Base-by-base conservation (phyloP, 257 asterid genomes). In the Solanum dulcamara region DNA sequence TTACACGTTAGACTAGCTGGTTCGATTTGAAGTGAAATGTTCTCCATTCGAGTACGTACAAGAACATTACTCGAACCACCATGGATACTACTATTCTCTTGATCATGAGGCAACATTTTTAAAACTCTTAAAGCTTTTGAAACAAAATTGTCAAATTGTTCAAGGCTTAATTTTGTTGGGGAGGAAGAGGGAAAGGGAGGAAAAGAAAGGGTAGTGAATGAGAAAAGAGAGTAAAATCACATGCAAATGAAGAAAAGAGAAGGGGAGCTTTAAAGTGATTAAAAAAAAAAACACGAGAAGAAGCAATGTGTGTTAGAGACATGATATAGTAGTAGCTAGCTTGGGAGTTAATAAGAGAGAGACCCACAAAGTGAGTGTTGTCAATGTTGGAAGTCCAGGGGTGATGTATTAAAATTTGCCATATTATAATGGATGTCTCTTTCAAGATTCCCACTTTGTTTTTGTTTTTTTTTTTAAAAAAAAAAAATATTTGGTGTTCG, bases 41-140 rank as follows among this genome's bases (percentile, higher is more conserved):
- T 89, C 1, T 90, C 92, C 5, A 84, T 13, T 83, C 89, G 81
- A 71, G 85, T 83, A 60, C 87, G 62, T 55, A 86, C 86, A 7
- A 62, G 75, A 84, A 55, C 80, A 5, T 80, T 85, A 37, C 91
- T n/a, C 5, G 92, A 50, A 59, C 80, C 88, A 33, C 91, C 87
- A n/a, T 85, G 81, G 18, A 86, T 68, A 22, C 74, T 66, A 35
- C 67, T 84, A 83, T 37, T 88, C 50, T 95, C 94, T 90, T 92
- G 97, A 84, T 92, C 92, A 35, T 92, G 96, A 10, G 96, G 93
- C 97, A 95, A 91, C 98, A 93, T 95, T 89, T 87, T 67, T 2
- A 18, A 37, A 28, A 50, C 37, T n/a, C 50, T 18, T 35, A n/a
- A 32, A 17, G 17, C 14, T 22, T 11, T 26, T n/a, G n/a, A n/a